Base-by-base conservation (phyloP, 805 yeast species). In the Zygotorulaspora chibaensis region DNA sequence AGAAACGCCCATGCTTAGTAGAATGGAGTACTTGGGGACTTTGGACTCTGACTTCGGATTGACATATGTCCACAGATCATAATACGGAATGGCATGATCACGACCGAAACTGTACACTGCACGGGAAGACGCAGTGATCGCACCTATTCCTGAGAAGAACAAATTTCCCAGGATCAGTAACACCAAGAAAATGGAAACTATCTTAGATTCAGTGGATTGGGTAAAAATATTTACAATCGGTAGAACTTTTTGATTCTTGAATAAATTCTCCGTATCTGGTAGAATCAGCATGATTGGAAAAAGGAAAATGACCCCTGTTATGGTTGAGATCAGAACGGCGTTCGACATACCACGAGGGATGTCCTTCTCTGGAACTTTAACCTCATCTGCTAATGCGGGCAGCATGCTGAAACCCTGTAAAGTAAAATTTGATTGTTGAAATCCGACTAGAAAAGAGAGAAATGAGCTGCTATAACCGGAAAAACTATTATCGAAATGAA, bases 351-450 rank as follows among this genome's bases (percentile, higher is more conserved):
- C 93, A 52, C 76, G 75, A 12, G 95, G 89, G 56, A 87, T 82
- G 42, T 80, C 81, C 45, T 69, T 75, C 59, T 87, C 93, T 0
- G 95, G 91, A 17, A 71, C 71, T 51, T 80, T 76, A 12, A 87
- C 93, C 65, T 87, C 95, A 57, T 87, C 95, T 38, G 89, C 80
- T 71, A 87, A 77, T 5, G 91, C 81, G 15, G 87, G 85, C 23
- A 87, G 70, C 77, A 86, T 80, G 23, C 91, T 91, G 63, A 84
- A 87, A 0, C 93, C 95, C 48, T 86, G 87, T 58, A 86, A 71
- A 17, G 91, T 85, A 65, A 84, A 84, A 27, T 85, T 80, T 1
- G 89, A 81, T 51, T 86, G 84, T 63, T 84, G 89, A 47, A 87
- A 75, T 0, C 93, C 93, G 36, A 87, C 79, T 42, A 87, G 66